Base-by-base conservation (phyloP, 768 basidiomycete species). In the Amyloporia xantha region DNA sequence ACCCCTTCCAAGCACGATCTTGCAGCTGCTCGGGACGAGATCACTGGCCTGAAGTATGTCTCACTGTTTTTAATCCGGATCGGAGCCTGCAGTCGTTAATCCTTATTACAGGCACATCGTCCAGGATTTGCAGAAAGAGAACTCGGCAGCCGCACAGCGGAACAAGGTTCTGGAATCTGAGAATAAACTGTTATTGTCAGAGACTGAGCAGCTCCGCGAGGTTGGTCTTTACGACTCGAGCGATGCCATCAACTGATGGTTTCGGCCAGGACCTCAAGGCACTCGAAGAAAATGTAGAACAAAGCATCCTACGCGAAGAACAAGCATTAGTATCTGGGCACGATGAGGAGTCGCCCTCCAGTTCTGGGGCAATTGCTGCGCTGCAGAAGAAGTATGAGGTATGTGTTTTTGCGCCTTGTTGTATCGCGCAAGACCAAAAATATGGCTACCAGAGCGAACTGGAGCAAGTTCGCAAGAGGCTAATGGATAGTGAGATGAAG, bases 111-210 rank as follows among this genome's bases (percentile, higher is more conserved):
- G 88, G 66, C 84, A 91, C 59, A 90, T 96, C 58, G 81, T 96
- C 19, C 85, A 90, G 61, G 87, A 92, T 57, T 72, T 96, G 35
- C 87, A 89, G 60, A 85, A 86, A 57, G 93, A 96, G 66, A 88
- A 81, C 57, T 61, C 79, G 2, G 68, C 73, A 21, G 62, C 76
- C 1, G 66, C 75, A 5, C 84, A 89, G 52, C 77, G 77, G 51
- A 81, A 80, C 62, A 82, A 84, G 58, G 62, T 83, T n/a, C 62
- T 93, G 37, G 81, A 84, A 62, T 78, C 83, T 10, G 90, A 91
- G 67, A 91, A 92, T 59, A 76, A 75, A 54, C 66, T 83, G 11
- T 69, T 93, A 30, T 59, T 76, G 23, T 73, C 81, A 10, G 85
- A 89, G 59, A 73, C 75, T 1, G 78, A 82, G 50, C 84, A 86